Percentiles rank a stretch among this genome's conserved stretches.
These are phyloP conservation scores for Plenodomus tracheiphilus DNA, from an alignment of 2,329 filamentous ascomycete genomes.

Conservation along the genomic window DNA sequence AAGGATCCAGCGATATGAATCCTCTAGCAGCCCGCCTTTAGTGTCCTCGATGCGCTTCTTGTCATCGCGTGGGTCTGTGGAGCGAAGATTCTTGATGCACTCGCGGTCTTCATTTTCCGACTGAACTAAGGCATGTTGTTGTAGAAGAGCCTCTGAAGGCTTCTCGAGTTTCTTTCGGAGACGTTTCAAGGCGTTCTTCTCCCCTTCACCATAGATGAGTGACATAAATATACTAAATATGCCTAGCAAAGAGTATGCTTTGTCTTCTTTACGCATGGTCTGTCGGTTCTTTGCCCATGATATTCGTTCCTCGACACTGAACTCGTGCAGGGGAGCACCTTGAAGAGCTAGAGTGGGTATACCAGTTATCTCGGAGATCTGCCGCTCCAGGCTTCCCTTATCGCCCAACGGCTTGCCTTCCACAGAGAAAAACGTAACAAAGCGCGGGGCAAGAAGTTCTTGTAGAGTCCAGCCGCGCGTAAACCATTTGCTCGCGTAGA, in stretches of 20 bases:
- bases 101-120: too few species aligned
- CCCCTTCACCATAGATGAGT: not conserved
- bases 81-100: too few species aligned
- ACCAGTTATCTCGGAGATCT: not conserved
- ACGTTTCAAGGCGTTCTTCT: not conserved
- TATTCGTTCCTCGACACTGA: not conserved
- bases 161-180: too few species aligned
- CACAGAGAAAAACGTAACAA: not conserved
- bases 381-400: not conserved
- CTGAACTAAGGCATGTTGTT: too few species aligned
- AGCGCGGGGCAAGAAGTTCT: slow-evolving; percentile 3
- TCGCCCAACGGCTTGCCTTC: slow-evolving; percentile 1
- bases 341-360: not conserved
- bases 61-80: too few species aligned
- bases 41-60: too few species aligned
- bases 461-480: slow-evolving; percentile 3
- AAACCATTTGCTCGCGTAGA: not conserved
- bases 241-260: not conserved
- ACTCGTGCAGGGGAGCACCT: not conserved
- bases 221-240: not conserved
- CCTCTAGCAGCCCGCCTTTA: slow-evolving; percentile 6
- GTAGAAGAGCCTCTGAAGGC: too few species aligned
- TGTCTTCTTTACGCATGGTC: not conserved
- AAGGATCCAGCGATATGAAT: slow-evolving; percentile 9
- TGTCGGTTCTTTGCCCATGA: not conserved